Percentiles rank a stretch among this genome's conserved stretches.
These are phyloP conservation scores for Eimeria tenella DNA, from an alignment of 169 alveolate species.

Conservation along the genomic window DNA sequence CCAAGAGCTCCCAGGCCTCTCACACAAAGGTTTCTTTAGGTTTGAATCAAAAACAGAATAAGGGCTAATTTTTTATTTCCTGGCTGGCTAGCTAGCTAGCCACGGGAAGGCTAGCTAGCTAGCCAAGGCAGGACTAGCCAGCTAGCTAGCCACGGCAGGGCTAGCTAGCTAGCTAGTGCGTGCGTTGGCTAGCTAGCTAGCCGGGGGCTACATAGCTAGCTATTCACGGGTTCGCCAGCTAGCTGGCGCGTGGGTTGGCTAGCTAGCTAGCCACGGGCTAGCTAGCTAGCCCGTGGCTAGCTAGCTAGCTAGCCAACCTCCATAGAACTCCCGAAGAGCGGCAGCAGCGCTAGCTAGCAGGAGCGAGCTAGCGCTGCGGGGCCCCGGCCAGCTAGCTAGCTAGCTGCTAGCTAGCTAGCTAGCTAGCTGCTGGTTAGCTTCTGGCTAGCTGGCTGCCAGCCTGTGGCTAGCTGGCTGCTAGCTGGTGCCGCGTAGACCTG, in stretches of 20 bases:
- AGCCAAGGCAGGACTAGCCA: neutral
- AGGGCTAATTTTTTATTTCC: neutral
- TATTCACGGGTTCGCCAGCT: neutral
- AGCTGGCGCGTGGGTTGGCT: neutral
- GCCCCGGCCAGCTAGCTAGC: neutral
- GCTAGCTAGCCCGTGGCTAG: neutral
- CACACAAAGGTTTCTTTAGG: neutral
- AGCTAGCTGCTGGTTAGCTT: too few species aligned
- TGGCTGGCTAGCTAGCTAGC: constrained; percentile 4
- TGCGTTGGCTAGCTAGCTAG: neutral
- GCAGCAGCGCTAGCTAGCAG: too few species aligned
- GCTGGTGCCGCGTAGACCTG: too few species aligned
- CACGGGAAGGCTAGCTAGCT: neutral
- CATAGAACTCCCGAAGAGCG: too few species aligned
- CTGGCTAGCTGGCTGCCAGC: too few species aligned
- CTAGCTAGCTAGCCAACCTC: neutral
- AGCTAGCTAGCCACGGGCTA: neutral
- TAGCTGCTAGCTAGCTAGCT: too few species aligned
- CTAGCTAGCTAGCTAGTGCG: neutral
- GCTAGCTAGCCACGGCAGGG: neutral
- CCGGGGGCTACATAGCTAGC: neutral
- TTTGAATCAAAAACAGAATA: neutral
- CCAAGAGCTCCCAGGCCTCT: neutral
- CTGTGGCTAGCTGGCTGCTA: too few species aligned
- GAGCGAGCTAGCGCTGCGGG: neutral